phyloP scores from a whole-genome alignment of 768 basidiomycete species.

The Hericium rajendrae region DNA sequence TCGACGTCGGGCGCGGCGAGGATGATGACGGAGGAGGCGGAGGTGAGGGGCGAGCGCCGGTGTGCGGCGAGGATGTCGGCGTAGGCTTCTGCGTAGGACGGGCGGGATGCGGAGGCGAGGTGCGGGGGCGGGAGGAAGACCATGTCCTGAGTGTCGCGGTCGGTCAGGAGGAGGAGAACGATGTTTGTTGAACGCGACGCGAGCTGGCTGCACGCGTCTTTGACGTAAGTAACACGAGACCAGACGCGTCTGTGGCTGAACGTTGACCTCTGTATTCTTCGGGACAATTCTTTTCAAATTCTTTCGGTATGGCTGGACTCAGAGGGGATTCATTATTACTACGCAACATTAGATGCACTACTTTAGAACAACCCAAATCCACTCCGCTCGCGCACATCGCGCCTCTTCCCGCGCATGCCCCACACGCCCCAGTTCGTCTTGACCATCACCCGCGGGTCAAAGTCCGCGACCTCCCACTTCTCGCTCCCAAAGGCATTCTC shows the following conservation, averaged over 20 bases:
- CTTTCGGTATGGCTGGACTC: too few species aligned
- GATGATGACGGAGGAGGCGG: constrained; percentile 77
- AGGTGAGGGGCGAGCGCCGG: constrained; percentile 61
- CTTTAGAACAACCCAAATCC: constrained; percentile 13
- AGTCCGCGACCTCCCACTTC: constrained; percentile 97
- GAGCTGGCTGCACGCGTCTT: background rate
- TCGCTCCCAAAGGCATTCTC: constrained; percentile 90
- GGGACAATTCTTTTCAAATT: too few species aligned
- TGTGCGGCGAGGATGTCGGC: constrained; percentile 60
- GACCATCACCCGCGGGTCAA: constrained; percentile 95
- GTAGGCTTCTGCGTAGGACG: constrained; percentile 70
- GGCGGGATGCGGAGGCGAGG: constrained; percentile 42
- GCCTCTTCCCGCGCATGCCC: constrained; percentile 88
- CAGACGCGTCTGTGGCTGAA: background rate
- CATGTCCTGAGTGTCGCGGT: constrained; percentile 26
- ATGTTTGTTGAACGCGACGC: background rate
- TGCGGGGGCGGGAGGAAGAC: constrained; percentile 69
- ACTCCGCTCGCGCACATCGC: constrained; percentile 57
- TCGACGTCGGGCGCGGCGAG: constrained; percentile 89
- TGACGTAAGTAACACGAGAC: background rate
- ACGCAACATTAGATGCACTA: background rate
- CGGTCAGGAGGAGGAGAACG: background rate
- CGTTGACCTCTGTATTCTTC: background rate
- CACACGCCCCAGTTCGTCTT: constrained; percentile 98
- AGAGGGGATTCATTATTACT: background rate